Evolutionary conservation across 2,329 filamentous ascomycete species (phyloP).

Genomic region (Trichophyton benhamiae): DNA sequence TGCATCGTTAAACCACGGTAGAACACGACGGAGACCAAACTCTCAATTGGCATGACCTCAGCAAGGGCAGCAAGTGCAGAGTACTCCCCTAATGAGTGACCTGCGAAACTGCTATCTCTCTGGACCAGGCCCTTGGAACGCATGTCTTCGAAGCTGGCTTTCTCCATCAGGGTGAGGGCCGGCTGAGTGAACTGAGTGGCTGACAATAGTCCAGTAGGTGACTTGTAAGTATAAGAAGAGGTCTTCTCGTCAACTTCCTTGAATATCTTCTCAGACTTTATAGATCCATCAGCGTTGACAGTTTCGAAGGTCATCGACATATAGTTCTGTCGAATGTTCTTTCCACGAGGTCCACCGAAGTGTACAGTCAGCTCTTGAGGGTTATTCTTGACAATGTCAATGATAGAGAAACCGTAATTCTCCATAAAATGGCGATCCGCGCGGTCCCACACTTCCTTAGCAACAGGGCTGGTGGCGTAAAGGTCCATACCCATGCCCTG

Average conservation of each 20-base stretch:
- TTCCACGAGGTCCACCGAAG: slow-evolving; percentile 92
- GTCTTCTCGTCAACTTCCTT: slow-evolving; percentile 92
- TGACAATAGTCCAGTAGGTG: slow-evolving; percentile 84
- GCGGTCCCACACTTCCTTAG: slow-evolving; percentile 94
- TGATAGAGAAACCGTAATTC: slow-evolving; percentile 97
- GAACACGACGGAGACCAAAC: slow-evolving; percentile 94
- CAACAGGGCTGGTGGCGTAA: slow-evolving; percentile 83
- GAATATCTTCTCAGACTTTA: slow-evolving; percentile 99
- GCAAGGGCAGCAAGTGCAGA: slow-evolving; percentile 90
- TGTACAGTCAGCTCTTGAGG: slow-evolving; percentile 97
- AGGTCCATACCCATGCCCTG: slow-evolving; percentile 99
- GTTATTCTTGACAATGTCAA: slow-evolving; percentile 98
- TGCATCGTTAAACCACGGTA: slow-evolving; percentile 99
- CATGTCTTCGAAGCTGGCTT: slow-evolving; percentile 99
- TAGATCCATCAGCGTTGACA: slow-evolving; percentile 77
- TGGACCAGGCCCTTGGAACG: slow-evolving; percentile 91
- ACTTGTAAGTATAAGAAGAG: slow-evolving; percentile 92
- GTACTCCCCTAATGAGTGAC: slow-evolving; percentile 96
- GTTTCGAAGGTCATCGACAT: slow-evolving; percentile 99
- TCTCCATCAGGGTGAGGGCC: slow-evolving; percentile 96
- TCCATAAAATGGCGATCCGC: slow-evolving; percentile 97
- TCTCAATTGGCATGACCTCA: slow-evolving; percentile 99
- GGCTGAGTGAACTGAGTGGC: slow-evolving; percentile 98
- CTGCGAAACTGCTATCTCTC: slow-evolving; percentile 90
- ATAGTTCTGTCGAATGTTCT: slow-evolving; percentile 96